phyloP scores from a whole-genome alignment of 371 early-diverging fungal genomes.

The Lichtheimia ramosa region DNA sequence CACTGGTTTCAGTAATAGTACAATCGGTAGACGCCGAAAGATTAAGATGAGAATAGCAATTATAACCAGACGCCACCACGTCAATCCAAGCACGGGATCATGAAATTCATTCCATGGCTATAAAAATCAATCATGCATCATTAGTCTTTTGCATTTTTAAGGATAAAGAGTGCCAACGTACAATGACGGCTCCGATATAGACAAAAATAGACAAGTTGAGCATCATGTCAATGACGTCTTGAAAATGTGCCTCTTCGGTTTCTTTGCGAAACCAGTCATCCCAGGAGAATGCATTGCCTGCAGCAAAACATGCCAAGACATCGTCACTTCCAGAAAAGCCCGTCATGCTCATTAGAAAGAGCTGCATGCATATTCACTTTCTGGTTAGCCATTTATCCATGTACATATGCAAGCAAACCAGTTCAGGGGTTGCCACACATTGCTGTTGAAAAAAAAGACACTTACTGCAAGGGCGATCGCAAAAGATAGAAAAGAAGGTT shows the following conservation, averaged over 20 bases:
- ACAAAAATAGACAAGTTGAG: conserved; percentile 92
- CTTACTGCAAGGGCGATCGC: conserved; percentile 85
- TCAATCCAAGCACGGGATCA: conserved; percentile 44
- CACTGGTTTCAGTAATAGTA: conserved; percentile 62
- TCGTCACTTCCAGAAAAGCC: conserved; percentile 86
- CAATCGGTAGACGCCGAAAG: conserved; percentile 81
- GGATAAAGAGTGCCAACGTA: conserved; percentile 14
- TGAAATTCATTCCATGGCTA: conserved; percentile 74
- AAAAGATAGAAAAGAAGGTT: conserved; percentile 89
- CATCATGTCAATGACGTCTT: conserved; percentile 91
- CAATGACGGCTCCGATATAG: conserved; percentile 87
- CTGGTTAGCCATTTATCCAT: not conserved
- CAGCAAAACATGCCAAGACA: conserved; percentile 88
- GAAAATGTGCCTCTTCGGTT: conserved; percentile 83
- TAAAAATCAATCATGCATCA: not conserved
- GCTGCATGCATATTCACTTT: conserved; percentile 18
- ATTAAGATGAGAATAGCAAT: conserved; percentile 72
- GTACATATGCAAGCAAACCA: not conserved
- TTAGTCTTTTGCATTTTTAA: not conserved
- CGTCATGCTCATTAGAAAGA: conserved; percentile 81
- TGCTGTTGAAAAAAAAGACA: not conserved
- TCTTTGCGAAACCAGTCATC: conserved; percentile 90
- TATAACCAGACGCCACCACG: conserved; percentile 69
- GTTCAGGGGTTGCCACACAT: not conserved
- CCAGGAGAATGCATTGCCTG: conserved; percentile 91